Conservation (phyloP, 225 moss, liverwort and hornwort species). For the Rhytidiadelphus loreus region DNA sequence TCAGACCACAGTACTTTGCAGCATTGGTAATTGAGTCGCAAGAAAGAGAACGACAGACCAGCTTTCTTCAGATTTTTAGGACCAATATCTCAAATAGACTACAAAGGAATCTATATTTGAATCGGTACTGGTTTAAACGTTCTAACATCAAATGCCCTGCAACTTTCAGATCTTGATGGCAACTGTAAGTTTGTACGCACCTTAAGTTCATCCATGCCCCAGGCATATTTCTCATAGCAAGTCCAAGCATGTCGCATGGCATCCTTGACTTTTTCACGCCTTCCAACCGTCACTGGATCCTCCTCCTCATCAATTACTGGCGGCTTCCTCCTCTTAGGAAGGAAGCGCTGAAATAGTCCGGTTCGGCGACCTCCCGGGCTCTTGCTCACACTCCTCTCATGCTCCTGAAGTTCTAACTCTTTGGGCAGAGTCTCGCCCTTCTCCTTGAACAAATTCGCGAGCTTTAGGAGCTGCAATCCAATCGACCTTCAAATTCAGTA, state of each 20-base stretch:
- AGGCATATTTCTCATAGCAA: conserved; percentile 85
- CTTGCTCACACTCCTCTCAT: conserved; percentile 6
- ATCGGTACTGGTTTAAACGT: not conserved
- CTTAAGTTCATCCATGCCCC: conserved; percentile 85
- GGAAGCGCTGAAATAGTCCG: conserved; percentile 2
- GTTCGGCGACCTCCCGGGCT: not conserved
- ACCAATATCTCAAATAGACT: not conserved
- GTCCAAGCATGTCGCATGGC: conserved; percentile 94
- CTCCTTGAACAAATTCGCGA: conserved; percentile 18
- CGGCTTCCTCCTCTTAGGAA: conserved; percentile 2
- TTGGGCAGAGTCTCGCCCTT: conserved; percentile 24
- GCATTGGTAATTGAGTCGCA: not conserved
- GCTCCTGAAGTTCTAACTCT: conserved; percentile 11
- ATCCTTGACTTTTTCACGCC: conserved; percentile 72
- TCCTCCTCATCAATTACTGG: conserved; percentile 28
- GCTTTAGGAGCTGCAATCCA: conserved; percentile 16
- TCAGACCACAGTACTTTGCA: not conserved
- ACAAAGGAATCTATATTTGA: not conserved
- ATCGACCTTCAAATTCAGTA: not conserved
- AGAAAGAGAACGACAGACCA: not conserved
- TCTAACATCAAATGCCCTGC: not conserved
- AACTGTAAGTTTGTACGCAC: conserved; percentile 3
- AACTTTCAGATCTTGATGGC: not conserved
- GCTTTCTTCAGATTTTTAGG: not conserved
- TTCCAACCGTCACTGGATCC: conserved; percentile 49